A percentile compares a stretch with the other conserved stretches of the same genome.
phyloP scores from a whole-genome alignment of 306 rosid species.

The Urtica urens region DNA sequence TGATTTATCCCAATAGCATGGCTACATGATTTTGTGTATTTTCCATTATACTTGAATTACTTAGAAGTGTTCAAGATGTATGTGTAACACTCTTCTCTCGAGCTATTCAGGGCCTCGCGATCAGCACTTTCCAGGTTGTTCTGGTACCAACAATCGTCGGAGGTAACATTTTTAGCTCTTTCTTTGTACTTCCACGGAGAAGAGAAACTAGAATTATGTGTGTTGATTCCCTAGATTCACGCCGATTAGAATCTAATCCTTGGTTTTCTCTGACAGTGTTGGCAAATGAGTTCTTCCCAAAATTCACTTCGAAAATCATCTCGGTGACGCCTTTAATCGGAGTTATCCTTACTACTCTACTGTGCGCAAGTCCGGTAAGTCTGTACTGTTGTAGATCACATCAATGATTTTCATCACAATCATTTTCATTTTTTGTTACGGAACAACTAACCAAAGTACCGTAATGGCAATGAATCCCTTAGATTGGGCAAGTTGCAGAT shows the following conservation, averaged over 20 bases:
- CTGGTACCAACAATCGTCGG: conserved; percentile 79
- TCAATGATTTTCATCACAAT: conserved; percentile 6
- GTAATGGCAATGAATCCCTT: conserved; percentile 21
- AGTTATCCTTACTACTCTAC: conserved; percentile 82
- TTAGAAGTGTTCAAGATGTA: conserved; percentile 8
- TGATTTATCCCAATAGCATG: background rate
- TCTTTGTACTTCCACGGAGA: too few species aligned
- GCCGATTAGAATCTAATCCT: conserved; percentile 5
- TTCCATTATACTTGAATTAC: too few species aligned
- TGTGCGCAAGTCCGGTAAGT: conserved; percentile 92
- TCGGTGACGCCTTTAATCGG: conserved; percentile 68
- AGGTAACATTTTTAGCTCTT: conserved; percentile 58
- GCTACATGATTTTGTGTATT: background rate
- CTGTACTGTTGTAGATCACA: background rate
- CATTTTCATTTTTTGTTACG: conserved; percentile 5
- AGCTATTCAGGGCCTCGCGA: conserved; percentile 61
- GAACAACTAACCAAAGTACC: background rate
- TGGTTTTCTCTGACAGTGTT: conserved; percentile 53
- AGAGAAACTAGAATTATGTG: background rate
- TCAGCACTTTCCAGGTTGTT: conserved; percentile 97
- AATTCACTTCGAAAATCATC: conserved; percentile 77
- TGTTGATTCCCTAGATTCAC: conserved; percentile 10
- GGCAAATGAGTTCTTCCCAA: conserved; percentile 88
- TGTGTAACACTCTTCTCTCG: conserved; percentile 12
- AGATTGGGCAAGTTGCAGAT: conserved; percentile 87